Conservation (phyloP, 257 asterid genomes). For the Echium plantagineum region DNA sequence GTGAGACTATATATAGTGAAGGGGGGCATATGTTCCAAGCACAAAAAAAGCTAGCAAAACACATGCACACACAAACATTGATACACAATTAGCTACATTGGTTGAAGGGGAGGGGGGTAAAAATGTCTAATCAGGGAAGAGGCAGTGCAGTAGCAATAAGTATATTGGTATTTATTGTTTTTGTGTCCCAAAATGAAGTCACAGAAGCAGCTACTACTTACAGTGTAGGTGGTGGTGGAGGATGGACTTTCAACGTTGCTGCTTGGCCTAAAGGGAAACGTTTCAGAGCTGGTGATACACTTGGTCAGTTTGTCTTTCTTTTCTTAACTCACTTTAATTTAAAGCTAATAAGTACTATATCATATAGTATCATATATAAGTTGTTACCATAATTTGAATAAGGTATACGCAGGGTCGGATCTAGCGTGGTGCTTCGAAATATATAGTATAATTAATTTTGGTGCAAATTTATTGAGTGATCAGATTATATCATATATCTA, state of each 20-base stretch:
- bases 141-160: constrained; percentile 25
- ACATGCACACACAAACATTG: background rate
- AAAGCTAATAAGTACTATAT: no score
- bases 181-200: constrained; percentile 12
- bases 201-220: constrained; percentile 23
- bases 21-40: background rate
- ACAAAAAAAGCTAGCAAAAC: background rate
- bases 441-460: no score
- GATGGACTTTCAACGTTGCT: constrained; percentile 40
- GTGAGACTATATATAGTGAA: background rate
- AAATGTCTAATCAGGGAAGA: constrained; percentile 31
- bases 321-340: no score
- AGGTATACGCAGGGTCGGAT: no score
- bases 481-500: no score
- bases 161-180: constrained; percentile 14
- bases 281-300: constrained; percentile 47
- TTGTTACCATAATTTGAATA: no score
- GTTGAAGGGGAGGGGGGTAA: background rate
- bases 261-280: constrained; percentile 44
- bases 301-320: constrained; percentile 21
- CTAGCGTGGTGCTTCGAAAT: no score
- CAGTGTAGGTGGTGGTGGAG: constrained; percentile 35
- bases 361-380: no score
- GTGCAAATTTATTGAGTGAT: no score
- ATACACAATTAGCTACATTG: background rate